Percentiles rank a stretch among this genome's conserved stretches.
Conservation (phyloP, 129 eudicot genomes). For the Escallonia rubra region DNA sequence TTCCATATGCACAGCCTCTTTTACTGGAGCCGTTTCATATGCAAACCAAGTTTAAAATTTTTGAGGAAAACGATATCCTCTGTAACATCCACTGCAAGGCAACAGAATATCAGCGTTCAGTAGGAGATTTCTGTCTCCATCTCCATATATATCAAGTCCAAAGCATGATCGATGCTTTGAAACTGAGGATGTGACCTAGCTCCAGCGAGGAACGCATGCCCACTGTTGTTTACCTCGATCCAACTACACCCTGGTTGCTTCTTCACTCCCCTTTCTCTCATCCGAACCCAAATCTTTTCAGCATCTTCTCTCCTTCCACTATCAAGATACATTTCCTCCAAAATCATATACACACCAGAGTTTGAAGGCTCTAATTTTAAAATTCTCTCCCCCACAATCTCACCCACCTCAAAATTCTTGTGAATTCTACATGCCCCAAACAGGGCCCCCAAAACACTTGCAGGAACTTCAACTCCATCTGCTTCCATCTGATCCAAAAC, state of each 20-base stretch:
- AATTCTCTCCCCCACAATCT: conserved; percentile 32
- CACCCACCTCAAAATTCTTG: conserved; percentile 25
- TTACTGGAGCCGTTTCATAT: too few relatives aligned
- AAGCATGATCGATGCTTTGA: conserved; percentile 8
- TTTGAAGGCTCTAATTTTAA: conserved; percentile 31
- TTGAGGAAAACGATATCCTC: too few relatives aligned
- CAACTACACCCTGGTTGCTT: conserved; percentile 50
- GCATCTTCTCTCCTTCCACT: conserved; percentile 28
- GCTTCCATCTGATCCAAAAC: conserved; percentile 26
- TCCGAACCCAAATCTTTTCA: conserved; percentile 30
- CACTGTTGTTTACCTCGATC: conserved; percentile 28
- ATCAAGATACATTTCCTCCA: conserved; percentile 28
- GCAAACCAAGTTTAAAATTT: too few relatives aligned
- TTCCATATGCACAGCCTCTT: too few relatives aligned
- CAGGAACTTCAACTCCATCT: conserved; percentile 20
- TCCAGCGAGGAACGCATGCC: conserved; percentile 34
- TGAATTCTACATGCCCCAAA: conserved; percentile 40
- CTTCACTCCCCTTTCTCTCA: conserved; percentile 37
- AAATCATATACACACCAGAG: conserved; percentile 40
- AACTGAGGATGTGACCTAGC: conserved; percentile 33
- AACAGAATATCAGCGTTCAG: too few relatives aligned
- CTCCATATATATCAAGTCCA: conserved; percentile 27
- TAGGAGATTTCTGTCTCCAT: conserved; percentile 10
- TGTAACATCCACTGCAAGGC: too few relatives aligned
- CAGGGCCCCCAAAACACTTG: conserved; percentile 44